These are phyloP conservation scores for Talaromyces atroroseus DNA, from an alignment of 2,329 filamentous ascomycete species.

Conservation along the genomic window DNA sequence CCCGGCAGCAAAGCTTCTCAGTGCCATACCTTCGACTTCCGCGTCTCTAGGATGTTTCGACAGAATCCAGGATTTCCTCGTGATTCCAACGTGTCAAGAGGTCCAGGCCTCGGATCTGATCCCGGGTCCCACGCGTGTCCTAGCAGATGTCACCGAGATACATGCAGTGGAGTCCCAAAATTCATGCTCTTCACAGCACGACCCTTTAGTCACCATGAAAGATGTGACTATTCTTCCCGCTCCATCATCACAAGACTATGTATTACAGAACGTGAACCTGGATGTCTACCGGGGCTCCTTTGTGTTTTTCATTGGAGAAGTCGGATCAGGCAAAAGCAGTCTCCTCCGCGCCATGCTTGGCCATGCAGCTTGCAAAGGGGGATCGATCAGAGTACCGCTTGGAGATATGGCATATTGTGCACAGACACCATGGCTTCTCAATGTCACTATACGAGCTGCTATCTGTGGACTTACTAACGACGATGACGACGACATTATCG, in stretches of 20 bases:
- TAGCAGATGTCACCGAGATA: background rate
- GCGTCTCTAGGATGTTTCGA: slow-evolving; percentile 16
- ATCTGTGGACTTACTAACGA: slow-evolving; percentile 18
- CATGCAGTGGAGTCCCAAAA: background rate
- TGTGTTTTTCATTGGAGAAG: slow-evolving; percentile 46
- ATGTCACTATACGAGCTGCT: slow-evolving; percentile 26
- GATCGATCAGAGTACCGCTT: slow-evolving; percentile 20
- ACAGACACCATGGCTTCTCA: slow-evolving; percentile 26
- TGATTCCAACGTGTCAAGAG: background rate
- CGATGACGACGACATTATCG: slow-evolving; percentile 11
- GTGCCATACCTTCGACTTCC: slow-evolving; percentile 15
- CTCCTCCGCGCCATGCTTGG: slow-evolving; percentile 43
- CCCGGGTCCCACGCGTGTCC: no score
- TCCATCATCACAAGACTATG: background rate
- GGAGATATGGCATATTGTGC: slow-evolving; percentile 33
- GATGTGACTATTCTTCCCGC: slow-evolving; percentile 1
- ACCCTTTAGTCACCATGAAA: background rate
- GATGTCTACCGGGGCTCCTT: slow-evolving; percentile 39
- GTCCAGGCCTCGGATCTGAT: background rate
- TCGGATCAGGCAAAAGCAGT: slow-evolving; percentile 50
- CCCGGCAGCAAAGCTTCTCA: slow-evolving; percentile 18
- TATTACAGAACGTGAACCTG: slow-evolving; percentile 38
- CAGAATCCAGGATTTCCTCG: slow-evolving; percentile 16
- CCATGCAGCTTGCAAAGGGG: slow-evolving; percentile 32
- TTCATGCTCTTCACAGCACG: background rate